Evolutionary conservation across 2,329 filamentous ascomycete species (phyloP).

Genomic region (Alternaria rosae): DNA sequence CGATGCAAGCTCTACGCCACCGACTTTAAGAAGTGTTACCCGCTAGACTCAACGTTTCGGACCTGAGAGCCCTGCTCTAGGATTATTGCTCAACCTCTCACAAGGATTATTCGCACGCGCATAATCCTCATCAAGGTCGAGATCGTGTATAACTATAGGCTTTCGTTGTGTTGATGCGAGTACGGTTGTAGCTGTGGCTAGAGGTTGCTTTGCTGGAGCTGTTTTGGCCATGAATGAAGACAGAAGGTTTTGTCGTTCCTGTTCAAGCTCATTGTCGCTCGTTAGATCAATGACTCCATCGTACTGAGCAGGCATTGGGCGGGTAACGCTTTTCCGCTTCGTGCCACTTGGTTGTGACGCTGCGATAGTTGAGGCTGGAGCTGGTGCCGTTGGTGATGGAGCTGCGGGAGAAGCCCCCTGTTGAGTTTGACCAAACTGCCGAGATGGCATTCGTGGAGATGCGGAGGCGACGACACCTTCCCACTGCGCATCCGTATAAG

Average conservation of each 20-base stretch:
- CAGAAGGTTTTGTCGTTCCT: slow-evolving; percentile 21
- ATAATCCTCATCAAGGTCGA: neutral
- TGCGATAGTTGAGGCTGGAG: neutral
- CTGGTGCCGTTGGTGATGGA: neutral
- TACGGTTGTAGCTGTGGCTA: neutral
- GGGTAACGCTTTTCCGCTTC: slow-evolving; percentile 3
- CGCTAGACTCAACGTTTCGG: neutral
- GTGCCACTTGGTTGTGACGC: neutral
- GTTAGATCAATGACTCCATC: slow-evolving; percentile 26
- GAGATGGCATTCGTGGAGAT: neutral
- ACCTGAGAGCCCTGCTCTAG: neutral
- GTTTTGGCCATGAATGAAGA: slow-evolving; percentile 18
- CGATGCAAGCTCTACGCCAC: neutral
- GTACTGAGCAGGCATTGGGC: neutral
- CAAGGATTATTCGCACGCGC: slow-evolving; percentile 1
- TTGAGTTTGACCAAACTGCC: neutral
- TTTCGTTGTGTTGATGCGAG: neutral
- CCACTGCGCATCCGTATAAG: slow-evolving; percentile 6
- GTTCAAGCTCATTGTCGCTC: slow-evolving; percentile 18
- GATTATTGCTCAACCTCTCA: neutral
- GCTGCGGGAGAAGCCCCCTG: neutral
- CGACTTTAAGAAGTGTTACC: neutral
- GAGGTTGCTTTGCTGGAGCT: neutral
- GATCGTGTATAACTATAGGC: neutral
- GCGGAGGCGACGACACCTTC: slow-evolving; percentile 1